Evolutionary conservation across 139 green algal genomes (phyloP), one percentile per base, ranked within the genome.

Genomic region (Chlamydomonas sp.): DNA sequence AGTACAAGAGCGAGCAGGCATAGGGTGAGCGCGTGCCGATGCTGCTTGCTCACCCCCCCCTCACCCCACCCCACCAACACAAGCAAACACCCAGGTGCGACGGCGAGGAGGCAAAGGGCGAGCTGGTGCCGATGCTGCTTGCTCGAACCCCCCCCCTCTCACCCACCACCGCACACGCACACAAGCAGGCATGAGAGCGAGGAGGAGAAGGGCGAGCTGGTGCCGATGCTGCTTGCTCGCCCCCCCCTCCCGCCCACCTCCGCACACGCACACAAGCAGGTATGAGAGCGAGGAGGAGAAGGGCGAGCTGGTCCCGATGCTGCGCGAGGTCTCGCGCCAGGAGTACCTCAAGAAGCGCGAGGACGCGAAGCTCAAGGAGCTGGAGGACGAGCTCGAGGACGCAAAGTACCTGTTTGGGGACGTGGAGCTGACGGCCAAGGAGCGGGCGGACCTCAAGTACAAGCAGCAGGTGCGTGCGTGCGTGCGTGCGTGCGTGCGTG

Each of bases 261-360:
- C 47, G 22, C 47, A 49, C 60, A 43, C 24, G 28, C 35, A 37
- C 48, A 71, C 29, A 2, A 36, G n/a, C 66, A 78, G 71, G 74
- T 83, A 82, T n/a, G 62, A 81, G 3, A 81, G 64, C 6, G 79
- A 84, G 69, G 77, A 85, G 31, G 75, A 89, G 58, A 71, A 68
- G 28, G 48, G 71, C 8, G 57, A 59, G 28, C 71, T 91, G 16
- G 50, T 89, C 29, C 83, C 83, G 0, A 75, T 78, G 49, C 70
- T 91, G 59, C 80, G 93, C 2, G 90, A 97, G 34, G 70, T 95
- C 26, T 92, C 88, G 3, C 72, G 95, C 1, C 91, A 98, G 85
- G 92, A 96, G 77, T 99, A 99, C 82, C 80, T 99, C 36, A 84
- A 85, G 47, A 97, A 97, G 72, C 82, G 94, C 0, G 92, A 98